A percentile compares a stretch with the other conserved stretches of the same genome.
Evolutionary conservation across 768 basidiomycete species (phyloP).

Genomic region (Chlorophyllum brunneum): DNA sequence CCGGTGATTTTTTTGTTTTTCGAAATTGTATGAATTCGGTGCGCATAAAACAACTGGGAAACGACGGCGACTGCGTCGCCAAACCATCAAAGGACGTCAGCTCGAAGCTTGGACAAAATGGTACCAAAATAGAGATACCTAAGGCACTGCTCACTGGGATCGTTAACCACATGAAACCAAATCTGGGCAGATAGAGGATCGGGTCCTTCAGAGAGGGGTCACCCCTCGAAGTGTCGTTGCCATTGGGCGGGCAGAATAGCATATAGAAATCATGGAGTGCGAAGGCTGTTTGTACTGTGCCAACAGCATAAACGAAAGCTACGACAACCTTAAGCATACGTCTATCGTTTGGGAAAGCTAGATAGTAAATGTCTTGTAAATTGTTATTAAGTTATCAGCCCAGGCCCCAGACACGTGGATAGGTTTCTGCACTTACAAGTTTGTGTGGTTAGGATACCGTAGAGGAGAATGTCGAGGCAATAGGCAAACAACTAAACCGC

Average conservation of each 20-base stretch:
- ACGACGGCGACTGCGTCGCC: neutral
- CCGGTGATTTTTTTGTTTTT: neutral
- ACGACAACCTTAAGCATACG: neutral
- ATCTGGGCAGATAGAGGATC: neutral
- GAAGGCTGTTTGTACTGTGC: neutral
- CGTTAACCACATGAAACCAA: conserved; percentile 7
- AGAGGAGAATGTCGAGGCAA: conserved; percentile 3
- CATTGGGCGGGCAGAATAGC: neutral
- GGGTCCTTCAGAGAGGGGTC: neutral
- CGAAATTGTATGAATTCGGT: neutral
- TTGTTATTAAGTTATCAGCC: neutral
- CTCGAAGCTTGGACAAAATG: no score
- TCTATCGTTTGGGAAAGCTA: conserved; percentile 8
- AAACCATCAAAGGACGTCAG: neutral
- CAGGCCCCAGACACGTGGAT: neutral
- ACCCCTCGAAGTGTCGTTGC: neutral
- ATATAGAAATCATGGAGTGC: conserved; percentile 1
- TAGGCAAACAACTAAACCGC: conserved; percentile 8
- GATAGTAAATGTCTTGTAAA: neutral
- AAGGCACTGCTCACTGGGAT: neutral
- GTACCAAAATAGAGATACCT: neutral
- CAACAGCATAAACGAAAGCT: neutral
- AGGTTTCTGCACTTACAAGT: neutral
- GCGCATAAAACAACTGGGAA: neutral
- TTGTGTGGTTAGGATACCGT: conserved; percentile 1